Conservation (phyloP, 345 rosid species). For the Clarkia xantiana region DNA sequence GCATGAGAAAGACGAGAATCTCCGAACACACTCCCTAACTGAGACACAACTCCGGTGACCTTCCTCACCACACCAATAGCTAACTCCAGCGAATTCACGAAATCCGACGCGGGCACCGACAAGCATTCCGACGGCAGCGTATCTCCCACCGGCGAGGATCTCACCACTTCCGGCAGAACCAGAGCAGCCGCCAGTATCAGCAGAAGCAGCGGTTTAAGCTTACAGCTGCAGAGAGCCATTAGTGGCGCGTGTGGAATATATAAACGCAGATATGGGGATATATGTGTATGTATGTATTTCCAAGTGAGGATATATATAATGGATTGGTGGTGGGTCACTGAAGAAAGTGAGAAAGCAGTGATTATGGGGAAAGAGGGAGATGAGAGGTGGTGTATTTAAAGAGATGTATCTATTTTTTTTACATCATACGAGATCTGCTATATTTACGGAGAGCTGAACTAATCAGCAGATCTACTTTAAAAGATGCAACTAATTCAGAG, state of each 20-base stretch:
- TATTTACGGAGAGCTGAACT: too few relatives aligned
- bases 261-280: too few relatives aligned
- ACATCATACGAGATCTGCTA: too few relatives aligned
- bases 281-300: too few relatives aligned
- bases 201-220: not conserved
- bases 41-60: conserved; percentile 11
- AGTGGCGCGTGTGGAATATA: too few relatives aligned
- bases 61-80: conserved; percentile 7
- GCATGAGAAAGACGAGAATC: conserved; percentile 16
- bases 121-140: conserved; percentile 8
- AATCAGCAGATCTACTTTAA: too few relatives aligned
- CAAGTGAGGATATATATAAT: not conserved
- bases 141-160: not conserved
- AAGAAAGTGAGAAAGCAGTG: not conserved
- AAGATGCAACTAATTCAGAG: too few relatives aligned
- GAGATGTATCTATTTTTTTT: too few relatives aligned
- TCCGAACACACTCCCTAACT: conserved; percentile 9
- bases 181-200: conserved; percentile 1
- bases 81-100: conserved; percentile 6
- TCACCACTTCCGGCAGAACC: not conserved
- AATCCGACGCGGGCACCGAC: conserved; percentile 8
- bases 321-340: not conserved
- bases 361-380: not conserved
- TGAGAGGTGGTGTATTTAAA: not conserved
- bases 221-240: not conserved